Percentiles rank a stretch among this genome's conserved stretches.
Evolutionary conservation across 2,329 filamentous ascomycete genomes (phyloP).

Genomic region (Diaporthe nobilis): DNA sequence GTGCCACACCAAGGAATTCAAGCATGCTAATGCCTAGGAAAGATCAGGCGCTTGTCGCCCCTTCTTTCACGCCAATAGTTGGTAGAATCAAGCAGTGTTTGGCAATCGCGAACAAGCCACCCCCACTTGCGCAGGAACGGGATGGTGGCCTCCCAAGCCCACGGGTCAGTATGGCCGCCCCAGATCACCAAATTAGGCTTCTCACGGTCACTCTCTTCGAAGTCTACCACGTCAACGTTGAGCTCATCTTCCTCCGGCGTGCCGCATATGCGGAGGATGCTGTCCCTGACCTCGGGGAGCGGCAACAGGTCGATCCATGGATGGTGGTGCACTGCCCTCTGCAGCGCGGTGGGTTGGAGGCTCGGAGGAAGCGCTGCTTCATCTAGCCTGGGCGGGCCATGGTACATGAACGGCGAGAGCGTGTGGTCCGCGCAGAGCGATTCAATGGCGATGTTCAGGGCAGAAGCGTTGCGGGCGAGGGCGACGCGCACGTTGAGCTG

Average conservation of each 20-base stretch:
- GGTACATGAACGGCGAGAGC: neutral
- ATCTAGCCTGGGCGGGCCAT: neutral
- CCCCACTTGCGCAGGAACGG: slow-evolving; percentile 28
- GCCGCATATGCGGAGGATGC: neutral
- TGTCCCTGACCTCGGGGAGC: slow-evolving; percentile 11
- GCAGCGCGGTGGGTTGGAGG: slow-evolving; percentile 9
- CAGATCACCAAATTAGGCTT: neutral
- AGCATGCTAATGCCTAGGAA: neutral
- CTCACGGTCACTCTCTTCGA: neutral
- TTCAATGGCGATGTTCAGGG: neutral
- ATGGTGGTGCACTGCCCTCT: neutral
- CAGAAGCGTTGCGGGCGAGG: neutral
- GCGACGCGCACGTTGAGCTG: slow-evolving; percentile 14
- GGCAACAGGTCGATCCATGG: slow-evolving; percentile 20
- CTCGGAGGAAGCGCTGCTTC: neutral
- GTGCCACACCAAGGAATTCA: neutral
- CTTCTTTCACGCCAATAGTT: slow-evolving; percentile 13
- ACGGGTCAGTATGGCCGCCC: slow-evolving; percentile 10
- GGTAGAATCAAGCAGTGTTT: slow-evolving; percentile 15
- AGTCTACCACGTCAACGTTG: slow-evolving; percentile 7
- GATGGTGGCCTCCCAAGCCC: slow-evolving; percentile 10
- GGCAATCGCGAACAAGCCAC: slow-evolving; percentile 19
- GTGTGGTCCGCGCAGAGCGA: slow-evolving; percentile 11
- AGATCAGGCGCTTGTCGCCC: neutral
- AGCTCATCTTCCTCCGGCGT: slow-evolving; percentile 3